These are phyloP conservation scores for Porogramme epimiltina DNA, from an alignment of 1,284 basidiomycete species.

Conservation along the genomic window DNA sequence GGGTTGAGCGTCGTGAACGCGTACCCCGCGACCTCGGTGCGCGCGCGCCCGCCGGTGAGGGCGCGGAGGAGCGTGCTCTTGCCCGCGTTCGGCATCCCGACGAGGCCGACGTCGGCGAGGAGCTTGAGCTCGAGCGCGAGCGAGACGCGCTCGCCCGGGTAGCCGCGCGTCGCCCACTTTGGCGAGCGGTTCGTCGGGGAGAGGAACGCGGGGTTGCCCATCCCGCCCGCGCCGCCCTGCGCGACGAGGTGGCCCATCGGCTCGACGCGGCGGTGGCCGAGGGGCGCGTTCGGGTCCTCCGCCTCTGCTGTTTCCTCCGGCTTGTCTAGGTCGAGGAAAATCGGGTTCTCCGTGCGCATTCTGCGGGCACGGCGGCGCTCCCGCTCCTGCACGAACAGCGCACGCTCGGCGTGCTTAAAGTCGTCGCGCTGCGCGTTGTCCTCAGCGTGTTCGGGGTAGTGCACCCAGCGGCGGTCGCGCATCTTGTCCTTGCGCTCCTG, in stretches of 20 bases:
- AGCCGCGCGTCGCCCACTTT: constrained; percentile 81
- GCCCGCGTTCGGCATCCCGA: constrained; percentile 94
- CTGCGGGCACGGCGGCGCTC: constrained; percentile 50
- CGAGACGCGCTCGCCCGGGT: constrained; percentile 80
- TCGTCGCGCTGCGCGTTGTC: constrained; percentile 64
- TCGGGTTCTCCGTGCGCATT: constrained; percentile 45
- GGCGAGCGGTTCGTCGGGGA: constrained; percentile 71
- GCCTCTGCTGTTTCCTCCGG: constrained; percentile 46
- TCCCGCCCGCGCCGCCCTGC: constrained; percentile 81
- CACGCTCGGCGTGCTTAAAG: constrained; percentile 75
- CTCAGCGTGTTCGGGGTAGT: constrained; percentile 72
- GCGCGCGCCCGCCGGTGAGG: constrained; percentile 82
- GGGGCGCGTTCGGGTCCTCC: constrained; percentile 54
- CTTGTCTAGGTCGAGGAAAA: constrained; percentile 64
- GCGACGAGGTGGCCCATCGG: constrained; percentile 73
- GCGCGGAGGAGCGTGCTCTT: constrained; percentile 91
- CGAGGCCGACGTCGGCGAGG: constrained; percentile 91
- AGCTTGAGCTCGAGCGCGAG: constrained; percentile 94
- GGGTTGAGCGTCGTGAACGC: constrained; percentile 96
- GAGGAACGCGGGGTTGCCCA: constrained; percentile 90
- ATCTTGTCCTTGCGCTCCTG: constrained; percentile 57
- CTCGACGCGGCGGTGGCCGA: constrained; percentile 64
- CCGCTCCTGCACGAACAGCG: constrained; percentile 65
- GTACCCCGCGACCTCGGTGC: constrained; percentile 89
- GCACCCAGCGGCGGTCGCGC: constrained; percentile 74